A percentile compares a stretch with the other conserved stretches of the same genome.
These are phyloP conservation scores for Phyllosticta capitalensis DNA, from an alignment of 2,329 filamentous ascomycete species.

Conservation along the genomic window DNA sequence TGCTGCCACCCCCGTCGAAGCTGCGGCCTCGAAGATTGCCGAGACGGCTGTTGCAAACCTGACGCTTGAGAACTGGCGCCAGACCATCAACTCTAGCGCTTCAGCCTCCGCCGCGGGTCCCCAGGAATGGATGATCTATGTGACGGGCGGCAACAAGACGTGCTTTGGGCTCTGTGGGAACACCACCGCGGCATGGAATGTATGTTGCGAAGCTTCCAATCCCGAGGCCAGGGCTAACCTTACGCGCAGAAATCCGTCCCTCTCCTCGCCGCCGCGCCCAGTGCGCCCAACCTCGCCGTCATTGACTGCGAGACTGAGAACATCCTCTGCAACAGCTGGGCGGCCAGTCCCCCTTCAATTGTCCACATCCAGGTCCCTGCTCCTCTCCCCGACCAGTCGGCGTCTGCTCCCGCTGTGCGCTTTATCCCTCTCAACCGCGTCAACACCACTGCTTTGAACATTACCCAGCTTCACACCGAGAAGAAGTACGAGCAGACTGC, in stretches of 20 bases:
- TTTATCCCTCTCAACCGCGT: conserved; percentile 60
- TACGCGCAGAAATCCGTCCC: conserved; percentile 47
- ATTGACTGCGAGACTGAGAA: conserved; percentile 67
- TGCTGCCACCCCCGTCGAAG: conserved; percentile 31
- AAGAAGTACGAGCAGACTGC: conserved; percentile 44
- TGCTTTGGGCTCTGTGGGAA: conserved; percentile 61
- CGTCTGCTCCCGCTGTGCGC: conserved; percentile 54
- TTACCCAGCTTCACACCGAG: conserved; percentile 52
- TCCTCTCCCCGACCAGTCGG: conserved; percentile 52
- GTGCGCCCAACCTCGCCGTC: conserved; percentile 56
- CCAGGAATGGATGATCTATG: conserved; percentile 66
- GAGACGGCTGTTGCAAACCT: conserved; percentile 46
- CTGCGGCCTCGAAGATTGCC: conserved; percentile 43
- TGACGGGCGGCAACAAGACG: conserved; percentile 69
- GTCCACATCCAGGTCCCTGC: conserved; percentile 55
- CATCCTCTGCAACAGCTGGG: conserved; percentile 68
- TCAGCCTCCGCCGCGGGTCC: conserved; percentile 48
- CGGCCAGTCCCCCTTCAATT: conserved; percentile 52
- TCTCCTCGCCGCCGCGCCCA: conserved; percentile 51
- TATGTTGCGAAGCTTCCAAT: conserved; percentile 19
- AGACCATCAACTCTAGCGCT: conserved; percentile 54
- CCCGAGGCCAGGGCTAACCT: neutral
- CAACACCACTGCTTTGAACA: conserved; percentile 53
- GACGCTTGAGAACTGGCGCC: conserved; percentile 61
- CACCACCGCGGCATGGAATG: conserved; percentile 52